Evolutionary conservation across 305 asterid species (phyloP).

Genomic region (Fraxinus xanthoxyloides): DNA sequence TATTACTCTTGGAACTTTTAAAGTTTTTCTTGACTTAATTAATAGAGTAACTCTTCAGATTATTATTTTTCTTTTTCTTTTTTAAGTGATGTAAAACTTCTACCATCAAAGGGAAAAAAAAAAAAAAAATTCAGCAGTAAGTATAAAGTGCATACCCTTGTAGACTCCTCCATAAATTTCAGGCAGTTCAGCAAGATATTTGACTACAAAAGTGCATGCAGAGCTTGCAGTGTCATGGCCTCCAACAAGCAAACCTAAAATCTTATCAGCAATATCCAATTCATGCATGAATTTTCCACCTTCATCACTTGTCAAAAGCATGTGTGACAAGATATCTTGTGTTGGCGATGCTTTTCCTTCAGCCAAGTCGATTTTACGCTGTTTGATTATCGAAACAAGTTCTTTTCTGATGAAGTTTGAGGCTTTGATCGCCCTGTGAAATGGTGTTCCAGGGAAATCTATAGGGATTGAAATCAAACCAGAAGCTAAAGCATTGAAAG

Average conservation of each 20-base stretch:
- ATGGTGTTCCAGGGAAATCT: slow-evolving; percentile 74
- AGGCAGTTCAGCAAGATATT: slow-evolving; percentile 71
- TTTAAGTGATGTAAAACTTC: not conserved
- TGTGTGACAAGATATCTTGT: slow-evolving; percentile 71
- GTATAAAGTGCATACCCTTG: slow-evolving; percentile 36
- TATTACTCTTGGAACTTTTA: not conserved
- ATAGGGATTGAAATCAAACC: slow-evolving; percentile 67
- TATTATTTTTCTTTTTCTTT: too few relatives aligned
- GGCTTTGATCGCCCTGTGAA: slow-evolving; percentile 58
- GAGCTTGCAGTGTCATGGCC: slow-evolving; percentile 91
- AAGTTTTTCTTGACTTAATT: not conserved
- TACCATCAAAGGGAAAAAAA: not conserved
- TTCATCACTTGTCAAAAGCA: slow-evolving; percentile 61
- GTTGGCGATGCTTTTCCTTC: slow-evolving; percentile 54
- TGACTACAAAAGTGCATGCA: slow-evolving; percentile 69
- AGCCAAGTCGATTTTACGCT: slow-evolving; percentile 49
- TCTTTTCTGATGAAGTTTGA: slow-evolving; percentile 48
- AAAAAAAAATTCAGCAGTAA: not conserved
- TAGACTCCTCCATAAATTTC: slow-evolving; percentile 57
- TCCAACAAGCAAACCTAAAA: slow-evolving; percentile 68
- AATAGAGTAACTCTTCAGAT: not conserved
- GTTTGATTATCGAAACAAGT: slow-evolving; percentile 48
- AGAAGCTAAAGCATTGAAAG: slow-evolving; percentile 46
- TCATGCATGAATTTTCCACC: slow-evolving; percentile 65
- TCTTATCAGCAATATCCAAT: slow-evolving; percentile 61